Evolutionary conservation across 805 yeast genomes (phyloP).

Genomic region (Komagataella kurtzmanii): DNA sequence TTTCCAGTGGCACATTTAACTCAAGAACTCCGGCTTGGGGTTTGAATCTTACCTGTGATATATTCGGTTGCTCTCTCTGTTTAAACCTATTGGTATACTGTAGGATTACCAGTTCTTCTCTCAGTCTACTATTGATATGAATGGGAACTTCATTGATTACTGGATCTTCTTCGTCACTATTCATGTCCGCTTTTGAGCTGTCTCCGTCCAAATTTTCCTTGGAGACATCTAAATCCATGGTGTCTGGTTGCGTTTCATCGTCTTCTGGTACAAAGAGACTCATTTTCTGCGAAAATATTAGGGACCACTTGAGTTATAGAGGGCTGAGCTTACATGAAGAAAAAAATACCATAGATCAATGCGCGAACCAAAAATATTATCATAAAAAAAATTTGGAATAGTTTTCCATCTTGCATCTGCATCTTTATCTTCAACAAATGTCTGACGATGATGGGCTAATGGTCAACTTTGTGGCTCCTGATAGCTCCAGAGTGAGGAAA

Average conservation of each 20-base stretch:
- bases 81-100: slow-evolving; percentile 53
- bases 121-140: slow-evolving; percentile 17
- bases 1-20: slow-evolving; percentile 64
- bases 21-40: slow-evolving; percentile 52
- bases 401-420: not conserved
- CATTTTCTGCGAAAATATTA: slow-evolving; percentile 1
- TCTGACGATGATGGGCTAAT: slow-evolving; percentile 54
- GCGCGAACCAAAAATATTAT: not conserved
- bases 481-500: slow-evolving; percentile 18
- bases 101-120: slow-evolving; percentile 23
- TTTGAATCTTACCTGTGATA: slow-evolving; percentile 39
- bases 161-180: slow-evolving; percentile 33
- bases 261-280: slow-evolving; percentile 22
- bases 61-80: slow-evolving; percentile 16
- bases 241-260: slow-evolving; percentile 11
- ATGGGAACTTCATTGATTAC: slow-evolving; percentile 50
- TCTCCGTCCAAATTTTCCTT: slow-evolving; percentile 5
- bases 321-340: not conserved
- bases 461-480: slow-evolving; percentile 42
- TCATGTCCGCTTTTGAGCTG: slow-evolving; percentile 7
- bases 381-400: slow-evolving; percentile 3
- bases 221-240: slow-evolving; percentile 5
- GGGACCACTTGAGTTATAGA: not conserved
- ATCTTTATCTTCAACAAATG: not conserved
- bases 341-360: not conserved